phyloP scores from a whole-genome alignment of 2,329 filamentous ascomycete genomes.

The Colletotrichum sidae region DNA sequence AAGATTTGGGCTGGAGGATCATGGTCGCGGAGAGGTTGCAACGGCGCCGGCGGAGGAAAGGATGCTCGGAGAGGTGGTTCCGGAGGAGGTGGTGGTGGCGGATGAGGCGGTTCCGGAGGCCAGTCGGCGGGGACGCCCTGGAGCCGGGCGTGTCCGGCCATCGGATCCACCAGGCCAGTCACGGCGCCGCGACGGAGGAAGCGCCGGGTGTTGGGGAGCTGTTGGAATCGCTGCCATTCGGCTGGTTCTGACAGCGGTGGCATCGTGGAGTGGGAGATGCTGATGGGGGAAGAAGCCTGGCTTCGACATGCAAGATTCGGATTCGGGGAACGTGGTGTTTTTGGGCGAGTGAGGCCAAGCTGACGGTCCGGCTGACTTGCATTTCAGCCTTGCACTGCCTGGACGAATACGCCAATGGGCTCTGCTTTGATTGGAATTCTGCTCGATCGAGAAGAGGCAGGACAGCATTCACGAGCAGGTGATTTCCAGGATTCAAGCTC shows the following conservation, averaged over 20 bases:
- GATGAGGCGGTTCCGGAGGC: background rate
- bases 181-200: background rate
- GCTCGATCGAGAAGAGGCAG: no score
- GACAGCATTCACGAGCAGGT: no score
- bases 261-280: background rate
- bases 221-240: background rate
- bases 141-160: background rate
- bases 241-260: background rate
- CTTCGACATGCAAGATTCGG: no score
- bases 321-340: no score
- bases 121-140: background rate
- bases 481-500: no score
- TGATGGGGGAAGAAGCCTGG: background rate
- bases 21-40: no score
- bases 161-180: constrained; percentile 1
- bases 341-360: background rate
- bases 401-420: background rate
- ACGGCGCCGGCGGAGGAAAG: no score
- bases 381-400: background rate
- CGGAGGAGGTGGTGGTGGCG: no score
- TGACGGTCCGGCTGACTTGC: background rate
- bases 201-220: background rate
- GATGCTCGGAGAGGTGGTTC: no score
- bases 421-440: no score
- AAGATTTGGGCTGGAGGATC: no score